Percentiles rank a stretch among this genome's conserved stretches.
Conservation (phyloP, 2,329 filamentous ascomycete genomes). For the Exophiala lecanii-corni region DNA sequence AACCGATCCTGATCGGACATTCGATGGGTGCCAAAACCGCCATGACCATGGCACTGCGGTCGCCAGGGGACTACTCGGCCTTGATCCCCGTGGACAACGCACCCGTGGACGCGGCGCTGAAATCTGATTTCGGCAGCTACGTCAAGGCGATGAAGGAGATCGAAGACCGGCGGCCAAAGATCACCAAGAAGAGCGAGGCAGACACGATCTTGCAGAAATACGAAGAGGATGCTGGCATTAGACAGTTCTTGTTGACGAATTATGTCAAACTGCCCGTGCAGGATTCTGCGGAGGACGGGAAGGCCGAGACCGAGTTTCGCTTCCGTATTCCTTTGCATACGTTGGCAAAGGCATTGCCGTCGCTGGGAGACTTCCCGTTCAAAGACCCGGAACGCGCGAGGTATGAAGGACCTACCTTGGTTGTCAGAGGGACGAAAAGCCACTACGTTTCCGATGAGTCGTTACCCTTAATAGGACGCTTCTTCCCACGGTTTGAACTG, state of each 20-base stretch:
- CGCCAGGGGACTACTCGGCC: slow-evolving; percentile 62
- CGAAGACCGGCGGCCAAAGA: slow-evolving; percentile 41
- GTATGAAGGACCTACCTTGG: slow-evolving; percentile 74
- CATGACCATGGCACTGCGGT: slow-evolving; percentile 75
- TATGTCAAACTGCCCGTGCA: slow-evolving; percentile 38
- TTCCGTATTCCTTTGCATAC: slow-evolving; percentile 76
- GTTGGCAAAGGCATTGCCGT: slow-evolving; percentile 62
- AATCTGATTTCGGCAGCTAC: slow-evolving; percentile 72
- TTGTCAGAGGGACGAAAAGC: slow-evolving; percentile 53
- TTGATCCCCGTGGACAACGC: slow-evolving; percentile 89
- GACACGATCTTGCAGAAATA: slow-evolving; percentile 23
- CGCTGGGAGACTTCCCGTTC: slow-evolving; percentile 87
- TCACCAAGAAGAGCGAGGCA: slow-evolving; percentile 21
- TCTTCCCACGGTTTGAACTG: slow-evolving; percentile 39
- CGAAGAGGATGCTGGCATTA: slow-evolving; percentile 62
- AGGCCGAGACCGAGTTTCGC: slow-evolving; percentile 48
- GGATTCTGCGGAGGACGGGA: slow-evolving; percentile 40
- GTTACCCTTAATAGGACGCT: slow-evolving; percentile 37
- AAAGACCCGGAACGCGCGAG: slow-evolving; percentile 62
- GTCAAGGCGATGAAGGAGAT: slow-evolving; percentile 79
- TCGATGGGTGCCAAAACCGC: slow-evolving; percentile 96
- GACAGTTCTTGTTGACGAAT: slow-evolving; percentile 90
- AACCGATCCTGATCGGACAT: slow-evolving; percentile 80
- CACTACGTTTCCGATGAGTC: slow-evolving; percentile 38
- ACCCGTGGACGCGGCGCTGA: slow-evolving; percentile 72